Conservation (phyloP, 2,329 filamentous ascomycete species). For the Claviceps fusiformis region DNA sequence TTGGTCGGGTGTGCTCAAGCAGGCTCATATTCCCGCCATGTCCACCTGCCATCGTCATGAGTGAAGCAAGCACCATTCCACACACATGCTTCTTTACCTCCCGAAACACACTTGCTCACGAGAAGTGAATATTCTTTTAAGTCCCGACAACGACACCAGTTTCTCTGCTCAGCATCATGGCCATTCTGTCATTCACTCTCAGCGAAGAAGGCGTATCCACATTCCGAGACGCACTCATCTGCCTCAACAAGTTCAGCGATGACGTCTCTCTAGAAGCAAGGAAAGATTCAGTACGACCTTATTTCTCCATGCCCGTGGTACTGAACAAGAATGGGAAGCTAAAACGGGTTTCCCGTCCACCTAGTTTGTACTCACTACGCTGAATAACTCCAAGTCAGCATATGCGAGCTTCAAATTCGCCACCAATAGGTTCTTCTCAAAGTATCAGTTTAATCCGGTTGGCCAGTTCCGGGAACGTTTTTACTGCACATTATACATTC, state of each 20-base stretch:
- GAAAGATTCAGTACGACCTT: conserved; percentile 44
- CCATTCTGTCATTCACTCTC: conserved; percentile 58
- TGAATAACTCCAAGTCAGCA: conserved; percentile 70
- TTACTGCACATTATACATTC: conserved; percentile 62
- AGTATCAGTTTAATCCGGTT: conserved; percentile 50
- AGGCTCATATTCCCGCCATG: not conserved
- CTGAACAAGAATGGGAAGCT: not conserved
- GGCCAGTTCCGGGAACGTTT: conserved; percentile 45
- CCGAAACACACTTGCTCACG: not conserved
- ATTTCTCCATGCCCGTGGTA: not conserved
- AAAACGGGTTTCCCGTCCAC: not conserved
- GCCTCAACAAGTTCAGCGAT: conserved; percentile 68
- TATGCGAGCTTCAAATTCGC: conserved; percentile 62
- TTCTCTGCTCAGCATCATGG: conserved; percentile 26
- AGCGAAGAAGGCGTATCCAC: conserved; percentile 58
- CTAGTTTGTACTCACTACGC: conserved; percentile 57
- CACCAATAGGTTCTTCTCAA: conserved; percentile 55
- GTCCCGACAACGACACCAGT: not conserved
- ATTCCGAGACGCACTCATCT: conserved; percentile 60
- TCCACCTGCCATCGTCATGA: not conserved
- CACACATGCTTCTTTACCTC: not conserved
- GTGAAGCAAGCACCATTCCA: not conserved
- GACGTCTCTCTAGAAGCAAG: conserved; percentile 62
- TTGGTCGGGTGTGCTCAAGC: not conserved
- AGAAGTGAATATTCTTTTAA: not conserved